Percentiles rank a stretch among this genome's conserved stretches.
phyloP scores from a whole-genome alignment of 257 asterid species.

The Hygrophila difformis region DNA sequence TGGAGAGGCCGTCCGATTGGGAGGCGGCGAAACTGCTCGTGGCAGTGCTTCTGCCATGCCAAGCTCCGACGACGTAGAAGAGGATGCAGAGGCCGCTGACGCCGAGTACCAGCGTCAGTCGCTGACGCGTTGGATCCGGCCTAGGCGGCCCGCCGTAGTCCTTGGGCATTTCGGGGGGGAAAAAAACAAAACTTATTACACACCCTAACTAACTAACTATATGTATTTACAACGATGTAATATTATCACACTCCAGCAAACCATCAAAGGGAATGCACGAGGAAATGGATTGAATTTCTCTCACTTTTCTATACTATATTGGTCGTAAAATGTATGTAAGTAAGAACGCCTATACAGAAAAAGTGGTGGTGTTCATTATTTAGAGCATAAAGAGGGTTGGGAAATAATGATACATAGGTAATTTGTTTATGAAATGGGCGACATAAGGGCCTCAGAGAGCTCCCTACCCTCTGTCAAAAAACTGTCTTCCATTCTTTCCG shows the following conservation, averaged over 20 bases:
- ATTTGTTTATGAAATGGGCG: slow-evolving; percentile 8
- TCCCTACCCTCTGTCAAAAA: slow-evolving; percentile 20
- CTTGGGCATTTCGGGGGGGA: slow-evolving; percentile 41
- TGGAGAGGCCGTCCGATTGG: slow-evolving; percentile 25
- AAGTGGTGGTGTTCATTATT: too few species aligned
- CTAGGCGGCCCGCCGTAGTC: slow-evolving; percentile 63
- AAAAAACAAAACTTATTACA: background rate
- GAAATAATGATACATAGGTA: background rate
- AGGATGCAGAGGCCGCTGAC: slow-evolving; percentile 69
- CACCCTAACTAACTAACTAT: too few species aligned
- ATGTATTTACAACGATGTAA: too few species aligned
- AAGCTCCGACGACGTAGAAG: slow-evolving; percentile 63
- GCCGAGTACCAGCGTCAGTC: slow-evolving; percentile 51
- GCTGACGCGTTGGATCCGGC: slow-evolving; percentile 45
- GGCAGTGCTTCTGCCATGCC: slow-evolving; percentile 50
- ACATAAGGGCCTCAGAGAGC: slow-evolving; percentile 19
- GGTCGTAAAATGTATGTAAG: too few species aligned
- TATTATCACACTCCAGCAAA: too few species aligned
- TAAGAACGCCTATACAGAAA: too few species aligned
- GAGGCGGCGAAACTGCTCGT: too few species aligned
- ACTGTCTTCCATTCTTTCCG: slow-evolving; percentile 14
- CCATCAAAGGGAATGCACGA: background rate
- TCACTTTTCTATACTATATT: too few species aligned
- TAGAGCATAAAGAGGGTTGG: background rate
- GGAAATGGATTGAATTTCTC: too few species aligned